Base-by-base conservation (phyloP, 495 filamentous ascomycete genomes). In the Beverwykella pulmonaria region DNA sequence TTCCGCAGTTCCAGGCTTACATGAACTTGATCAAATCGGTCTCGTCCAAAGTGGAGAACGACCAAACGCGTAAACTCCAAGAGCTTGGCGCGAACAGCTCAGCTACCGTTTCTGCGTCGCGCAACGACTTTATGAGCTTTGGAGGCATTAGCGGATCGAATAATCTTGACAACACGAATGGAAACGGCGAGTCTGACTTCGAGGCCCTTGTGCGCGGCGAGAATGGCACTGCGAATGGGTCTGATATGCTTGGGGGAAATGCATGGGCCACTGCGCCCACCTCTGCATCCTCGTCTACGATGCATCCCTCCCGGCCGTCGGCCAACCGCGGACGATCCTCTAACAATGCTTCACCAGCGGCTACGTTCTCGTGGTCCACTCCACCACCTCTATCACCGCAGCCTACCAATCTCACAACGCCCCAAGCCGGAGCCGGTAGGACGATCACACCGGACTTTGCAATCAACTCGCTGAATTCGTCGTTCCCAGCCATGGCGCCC, bases 21-120 rank as follows among this genome's bases (percentile, higher is more conserved):
- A 98, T 98, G 90, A 75, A 82, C 2, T 79, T 94, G 22, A 94
- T 97, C 74, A 93, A 91, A 73, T 82, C 80, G 0, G 75, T 97
- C n/a, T 93, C 91, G 0, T 75, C 82, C 0, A 84, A 85, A 55
- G 90, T 98, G 41, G 93, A 98, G 74, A 83, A 87, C 15, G 95
- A 98, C 67, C 93, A 97, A 67, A 88, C 82, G 7, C 87, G 85
- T 74, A 97, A 97, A 72, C 78, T 98, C 1, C 88, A 89, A 69
- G 95, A 98, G 65, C 81, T 98, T 29, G 86, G 86, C 1, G 80
- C 83, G 1, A 76, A 58, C 39, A 76, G 67, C 46, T 52, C 63
- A 7, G 59, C 60, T 19, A 68, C 76, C 3, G 73, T 74, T n/a
- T 25, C 53, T 55, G 73, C 22, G 76, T 74, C 47, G 2, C 67